phyloP scores from a whole-genome alignment of 768 basidiomycete genomes.

The Mrakia gelida region DNA sequence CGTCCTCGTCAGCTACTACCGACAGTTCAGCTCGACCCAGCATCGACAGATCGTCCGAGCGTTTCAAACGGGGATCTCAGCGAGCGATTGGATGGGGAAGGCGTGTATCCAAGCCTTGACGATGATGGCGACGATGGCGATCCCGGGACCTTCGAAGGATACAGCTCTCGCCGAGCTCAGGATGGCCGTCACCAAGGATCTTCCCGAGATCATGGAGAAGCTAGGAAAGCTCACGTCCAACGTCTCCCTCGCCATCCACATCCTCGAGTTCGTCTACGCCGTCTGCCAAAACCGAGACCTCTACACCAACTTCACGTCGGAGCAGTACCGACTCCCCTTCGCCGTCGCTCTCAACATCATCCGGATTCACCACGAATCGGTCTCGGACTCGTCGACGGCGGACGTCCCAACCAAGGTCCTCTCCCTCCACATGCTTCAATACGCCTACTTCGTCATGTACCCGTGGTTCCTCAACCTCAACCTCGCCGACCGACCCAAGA shows the following conservation, averaged over 20 bases:
- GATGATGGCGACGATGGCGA: constrained; percentile 54
- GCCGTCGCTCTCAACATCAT: constrained; percentile 91
- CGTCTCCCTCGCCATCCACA: constrained; percentile 88
- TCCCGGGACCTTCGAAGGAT: not conserved
- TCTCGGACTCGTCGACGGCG: constrained; percentile 27
- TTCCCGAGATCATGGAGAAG: constrained; percentile 77
- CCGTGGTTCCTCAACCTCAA: constrained; percentile 89
- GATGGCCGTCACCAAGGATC: constrained; percentile 68
- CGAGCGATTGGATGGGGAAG: constrained; percentile 53
- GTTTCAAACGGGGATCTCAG: constrained; percentile 46
- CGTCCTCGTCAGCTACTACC: constrained; percentile 79
- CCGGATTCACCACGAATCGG: constrained; percentile 62
- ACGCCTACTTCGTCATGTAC: constrained; percentile 87
- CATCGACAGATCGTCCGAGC: constrained; percentile 48
- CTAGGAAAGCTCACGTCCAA: constrained; percentile 84
- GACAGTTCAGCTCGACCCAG: constrained; percentile 59
- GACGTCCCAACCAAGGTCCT: constrained; percentile 55
- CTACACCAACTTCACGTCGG: constrained; percentile 85
- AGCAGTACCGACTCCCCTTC: constrained; percentile 88
- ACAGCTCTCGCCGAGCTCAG: constrained; percentile 64
- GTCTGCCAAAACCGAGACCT: constrained; percentile 73
- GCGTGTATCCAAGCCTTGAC: constrained; percentile 86
- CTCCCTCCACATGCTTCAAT: constrained; percentile 81
- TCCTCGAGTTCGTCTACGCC: constrained; percentile 83
- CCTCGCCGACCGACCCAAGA: constrained; percentile 69